phyloP scores from a whole-genome alignment of 2,329 filamentous ascomycete species.

The Dactylellina drechsleri region DNA sequence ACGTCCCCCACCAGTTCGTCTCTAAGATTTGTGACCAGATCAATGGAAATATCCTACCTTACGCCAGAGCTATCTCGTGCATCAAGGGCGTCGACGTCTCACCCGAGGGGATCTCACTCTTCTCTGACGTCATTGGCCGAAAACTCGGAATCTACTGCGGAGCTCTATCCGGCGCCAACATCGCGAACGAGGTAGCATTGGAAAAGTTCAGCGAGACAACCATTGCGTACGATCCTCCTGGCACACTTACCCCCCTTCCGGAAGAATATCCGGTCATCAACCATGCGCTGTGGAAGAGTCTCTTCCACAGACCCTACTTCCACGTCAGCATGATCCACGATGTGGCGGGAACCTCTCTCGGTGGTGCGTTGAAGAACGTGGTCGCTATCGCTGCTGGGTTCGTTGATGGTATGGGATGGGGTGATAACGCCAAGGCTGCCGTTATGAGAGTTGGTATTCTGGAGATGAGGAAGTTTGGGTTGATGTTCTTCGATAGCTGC shows the following conservation, averaged over 20 bases:
- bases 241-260: conserved; percentile 79
- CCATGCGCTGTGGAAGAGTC: conserved; percentile 80
- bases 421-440: conserved; percentile 98
- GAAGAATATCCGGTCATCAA: conserved; percentile 85
- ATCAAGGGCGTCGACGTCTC: conserved; percentile 98
- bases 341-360: conserved; percentile 94
- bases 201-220: conserved; percentile 99
- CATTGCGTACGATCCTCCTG: conserved; percentile 92
- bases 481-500: conserved; percentile 89
- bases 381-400: conserved; percentile 94
- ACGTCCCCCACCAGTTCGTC: conserved; percentile 96
- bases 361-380: conserved; percentile 95
- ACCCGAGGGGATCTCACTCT: conserved; percentile 84
- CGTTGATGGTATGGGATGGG: conserved; percentile 94
- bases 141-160: conserved; percentile 95
- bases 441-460: conserved; percentile 95
- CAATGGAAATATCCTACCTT: conserved; percentile 88
- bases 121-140: conserved; percentile 93
- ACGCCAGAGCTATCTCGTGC: conserved; percentile 91
- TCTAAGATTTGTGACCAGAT: conserved; percentile 83
- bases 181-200: conserved; percentile 90
- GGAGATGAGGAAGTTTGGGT: conserved; percentile 96
- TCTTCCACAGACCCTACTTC: conserved; percentile 98
- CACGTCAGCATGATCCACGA: conserved; percentile 93
- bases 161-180: conserved; percentile 93